Evolutionary conservation across 2,329 filamentous ascomycete genomes (phyloP), one percentile per base, ranked within the genome.

Genomic region (Fusarium begoniae): DNA sequence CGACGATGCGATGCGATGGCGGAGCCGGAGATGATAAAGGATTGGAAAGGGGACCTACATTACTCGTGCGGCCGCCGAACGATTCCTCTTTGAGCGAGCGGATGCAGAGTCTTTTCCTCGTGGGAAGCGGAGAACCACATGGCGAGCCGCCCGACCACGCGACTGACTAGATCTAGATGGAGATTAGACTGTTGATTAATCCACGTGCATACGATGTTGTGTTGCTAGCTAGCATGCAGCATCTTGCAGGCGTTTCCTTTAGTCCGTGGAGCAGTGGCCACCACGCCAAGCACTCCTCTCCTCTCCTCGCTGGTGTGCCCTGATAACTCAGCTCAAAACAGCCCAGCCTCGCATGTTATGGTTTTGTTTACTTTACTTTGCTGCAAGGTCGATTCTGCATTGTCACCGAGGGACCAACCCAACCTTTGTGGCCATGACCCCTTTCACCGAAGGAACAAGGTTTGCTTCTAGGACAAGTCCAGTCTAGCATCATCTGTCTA

Each of bases 101-200:
- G 38, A 28, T 61, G 35, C 30, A 66, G 30, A 28, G 40, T 44
- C n/a, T 63, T 66, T 43, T 22, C 48, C 58, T 47, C 41, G 63
- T 66, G 63, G 63, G 28, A 53, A 70, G 67, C 66, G 67, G 67
- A 70, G 66, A 70, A 59, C 67, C 67, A 70, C 67, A 70, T 70
- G 67, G 67, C 66, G 48, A 70, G 59, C 67, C 66, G 67, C 37
- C 37, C 37, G 41, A 24, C 67, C 66, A 70, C 60, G 67, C 58
- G 67, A 70, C 66, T 59, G 24, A 58, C 66, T 70, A 70, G 67
- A 70, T 66, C 67, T 66, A 65, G 66, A 50, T 70, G 22, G 13
- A 70, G 67, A 47, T 66, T 70, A 70, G 67, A 4, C 37, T 66
- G n/a, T 22, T 28, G 43, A 18, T 43, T n/a, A 32, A 66, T 47